phyloP scores from a whole-genome alignment of 441 rosid species.

The Populus trichocarpa region DNA sequence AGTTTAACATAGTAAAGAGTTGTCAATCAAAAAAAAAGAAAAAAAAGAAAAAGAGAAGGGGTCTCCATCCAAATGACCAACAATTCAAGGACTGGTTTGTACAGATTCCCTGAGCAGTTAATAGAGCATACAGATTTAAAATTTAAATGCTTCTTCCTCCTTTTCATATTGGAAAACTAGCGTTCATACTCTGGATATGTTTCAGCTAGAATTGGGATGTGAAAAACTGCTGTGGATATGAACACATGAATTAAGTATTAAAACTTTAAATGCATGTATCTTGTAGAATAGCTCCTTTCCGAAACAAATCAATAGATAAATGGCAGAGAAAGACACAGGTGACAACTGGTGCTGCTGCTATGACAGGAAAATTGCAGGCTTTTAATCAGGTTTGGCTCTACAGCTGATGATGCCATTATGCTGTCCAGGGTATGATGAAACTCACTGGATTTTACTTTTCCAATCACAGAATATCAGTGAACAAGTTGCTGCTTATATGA shows the following conservation, averaged over 20 bases:
- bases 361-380: conserved; percentile 78
- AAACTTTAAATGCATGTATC: conserved; percentile 21
- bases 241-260: not conserved
- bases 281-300: conserved; percentile 67
- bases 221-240: not conserved
- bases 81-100: not conserved
- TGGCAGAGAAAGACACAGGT: conserved; percentile 96
- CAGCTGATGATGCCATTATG: conserved; percentile 4
- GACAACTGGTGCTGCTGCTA: conserved; percentile 90
- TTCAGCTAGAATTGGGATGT: not conserved
- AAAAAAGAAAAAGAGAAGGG: not conserved
- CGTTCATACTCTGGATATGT: not conserved
- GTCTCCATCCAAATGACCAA: not conserved
- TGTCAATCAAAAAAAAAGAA: not conserved
- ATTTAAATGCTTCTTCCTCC: not conserved
- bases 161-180: not conserved
- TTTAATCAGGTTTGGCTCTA: conserved; percentile 78
- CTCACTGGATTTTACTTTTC: conserved; percentile 21
- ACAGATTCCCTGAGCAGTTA: not conserved
- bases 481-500: conserved; percentile 85
- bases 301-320: conserved; percentile 86
- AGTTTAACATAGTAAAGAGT: not conserved
- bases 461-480: conserved; percentile 72
- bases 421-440: conserved; percentile 1
- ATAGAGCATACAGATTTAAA: not conserved